Evolutionary conservation across 2,329 filamentous ascomycete genomes (phyloP).

Genomic region (Clarireedia hainanense): DNA sequence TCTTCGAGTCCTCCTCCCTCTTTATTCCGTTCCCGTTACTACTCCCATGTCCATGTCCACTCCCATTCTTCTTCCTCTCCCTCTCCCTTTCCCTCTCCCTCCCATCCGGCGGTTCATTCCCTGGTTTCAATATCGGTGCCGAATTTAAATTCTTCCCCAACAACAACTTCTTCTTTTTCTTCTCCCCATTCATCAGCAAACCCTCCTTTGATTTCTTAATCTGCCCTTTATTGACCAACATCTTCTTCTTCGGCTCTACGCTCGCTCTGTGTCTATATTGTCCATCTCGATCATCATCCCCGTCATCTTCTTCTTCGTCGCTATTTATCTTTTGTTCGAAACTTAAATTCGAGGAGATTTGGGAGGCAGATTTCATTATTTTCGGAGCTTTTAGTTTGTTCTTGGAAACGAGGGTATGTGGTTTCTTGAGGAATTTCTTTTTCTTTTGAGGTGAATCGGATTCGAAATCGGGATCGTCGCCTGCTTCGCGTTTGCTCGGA

Average conservation of each 20-base stretch:
- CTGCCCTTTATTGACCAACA: conserved; percentile 11
- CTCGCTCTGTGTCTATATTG: conserved; percentile 20
- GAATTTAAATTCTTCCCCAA: conserved; percentile 8
- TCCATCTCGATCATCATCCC: conserved; percentile 24
- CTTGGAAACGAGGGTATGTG: conserved; percentile 2
- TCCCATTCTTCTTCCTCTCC: conserved; percentile 4
- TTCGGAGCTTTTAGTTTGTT: conserved; percentile 24
- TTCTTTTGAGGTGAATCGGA: conserved; percentile 25
- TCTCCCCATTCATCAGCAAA: neutral
- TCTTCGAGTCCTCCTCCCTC: conserved; percentile 5
- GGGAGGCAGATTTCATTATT: conserved; percentile 16
- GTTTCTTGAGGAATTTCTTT: conserved; percentile 26
- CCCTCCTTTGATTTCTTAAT: conserved; percentile 12
- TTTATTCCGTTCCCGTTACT: neutral
- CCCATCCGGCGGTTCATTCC: conserved; percentile 3
- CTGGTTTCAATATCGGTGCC: conserved; percentile 6
- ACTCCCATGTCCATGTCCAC: neutral
- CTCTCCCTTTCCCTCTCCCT: neutral
- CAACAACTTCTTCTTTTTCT: conserved; percentile 15
- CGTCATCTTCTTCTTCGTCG: conserved; percentile 21
- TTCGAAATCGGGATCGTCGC: conserved; percentile 27
- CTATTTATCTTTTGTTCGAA: conserved; percentile 20
- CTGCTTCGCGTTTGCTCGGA: conserved; percentile 26
- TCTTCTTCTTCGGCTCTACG: conserved; percentile 24
- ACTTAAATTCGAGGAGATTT: conserved; percentile 18